Evolutionary conservation across 2,329 filamentous ascomycete species (phyloP).

Genomic region (Rhytidhysteron rufulum): DNA sequence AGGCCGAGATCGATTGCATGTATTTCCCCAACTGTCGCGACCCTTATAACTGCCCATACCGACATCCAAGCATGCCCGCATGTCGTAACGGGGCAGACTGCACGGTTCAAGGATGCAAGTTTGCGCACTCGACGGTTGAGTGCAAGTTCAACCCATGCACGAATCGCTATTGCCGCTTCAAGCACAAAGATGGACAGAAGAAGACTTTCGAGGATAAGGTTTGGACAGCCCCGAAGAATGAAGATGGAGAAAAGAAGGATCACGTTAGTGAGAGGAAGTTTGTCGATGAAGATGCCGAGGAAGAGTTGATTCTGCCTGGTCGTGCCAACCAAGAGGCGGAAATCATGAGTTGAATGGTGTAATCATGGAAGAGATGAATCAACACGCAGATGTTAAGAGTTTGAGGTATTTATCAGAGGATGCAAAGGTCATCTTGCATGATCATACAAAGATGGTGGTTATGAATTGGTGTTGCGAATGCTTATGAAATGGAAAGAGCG

Average conservation of each 20-base stretch:
- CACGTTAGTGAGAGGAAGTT: conserved; percentile 90
- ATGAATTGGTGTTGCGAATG: too few species aligned
- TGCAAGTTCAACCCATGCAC: conserved; percentile 92
- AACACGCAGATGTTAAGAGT: too few species aligned
- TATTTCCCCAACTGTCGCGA: conserved; percentile 93
- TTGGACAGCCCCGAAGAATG: conserved; percentile 64
- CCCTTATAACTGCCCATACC: conserved; percentile 73
- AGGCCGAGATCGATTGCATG: conserved; percentile 81
- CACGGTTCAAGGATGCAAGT: conserved; percentile 76
- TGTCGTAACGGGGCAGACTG: conserved; percentile 93
- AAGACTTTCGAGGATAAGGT: conserved; percentile 86
- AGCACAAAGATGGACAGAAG: conserved; percentile 85
- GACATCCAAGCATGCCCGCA: conserved; percentile 78
- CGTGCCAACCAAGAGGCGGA: conserved; percentile 15
- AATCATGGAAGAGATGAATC: background rate
- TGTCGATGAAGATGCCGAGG: conserved; percentile 63
- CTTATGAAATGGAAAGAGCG: too few species aligned
- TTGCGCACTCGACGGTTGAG: conserved; percentile 77
- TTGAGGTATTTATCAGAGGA: background rate
- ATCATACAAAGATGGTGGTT: too few species aligned
- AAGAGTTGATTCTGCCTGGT: conserved; percentile 69
- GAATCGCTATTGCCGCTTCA: conserved; percentile 83
- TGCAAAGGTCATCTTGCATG: background rate
- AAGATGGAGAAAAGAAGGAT: conserved; percentile 46
- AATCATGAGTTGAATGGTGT: conserved; percentile 4